Conservation (phyloP, 495 filamentous ascomycete genomes). For the Hypomontagnella submonticulosa region DNA sequence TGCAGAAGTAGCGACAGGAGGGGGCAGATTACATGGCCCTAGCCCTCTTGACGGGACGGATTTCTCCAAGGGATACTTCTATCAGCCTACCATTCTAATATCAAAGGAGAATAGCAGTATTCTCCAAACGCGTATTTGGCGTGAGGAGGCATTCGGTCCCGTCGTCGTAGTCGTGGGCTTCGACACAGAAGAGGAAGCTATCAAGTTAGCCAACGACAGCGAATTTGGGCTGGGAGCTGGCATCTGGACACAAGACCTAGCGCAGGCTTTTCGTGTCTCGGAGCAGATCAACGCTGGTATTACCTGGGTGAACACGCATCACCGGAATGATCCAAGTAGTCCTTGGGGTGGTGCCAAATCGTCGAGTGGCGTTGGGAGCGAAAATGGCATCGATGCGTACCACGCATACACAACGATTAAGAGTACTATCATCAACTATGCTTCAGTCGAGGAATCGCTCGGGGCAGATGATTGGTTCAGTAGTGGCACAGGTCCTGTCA, state of each 20-base stretch:
- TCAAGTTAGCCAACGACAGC: conserved; percentile 61
- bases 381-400: conserved; percentile 68
- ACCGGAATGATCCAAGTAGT: conserved; percentile 69
- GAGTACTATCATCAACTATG: conserved; percentile 70
- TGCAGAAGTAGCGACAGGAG: conserved; percentile 52
- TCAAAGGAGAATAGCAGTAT: conserved; percentile 34
- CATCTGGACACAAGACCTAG: conserved; percentile 68
- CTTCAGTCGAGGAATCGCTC: conserved; percentile 52
- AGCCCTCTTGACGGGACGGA: conserved; percentile 49
- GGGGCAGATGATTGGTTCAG: conserved; percentile 62
- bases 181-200: conserved; percentile 59
- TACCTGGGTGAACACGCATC: conserved; percentile 72
- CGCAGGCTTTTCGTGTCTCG: conserved; percentile 67
- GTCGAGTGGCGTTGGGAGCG: conserved; percentile 66
- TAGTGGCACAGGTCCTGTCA: conserved; percentile 53
- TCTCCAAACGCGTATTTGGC: conserved; percentile 49
- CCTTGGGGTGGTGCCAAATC: conserved; percentile 67
- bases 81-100: conserved; percentile 66
- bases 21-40: conserved; percentile 44
- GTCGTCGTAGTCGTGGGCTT: conserved; percentile 61
- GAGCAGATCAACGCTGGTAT: conserved; percentile 68
- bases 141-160: conserved; percentile 63
- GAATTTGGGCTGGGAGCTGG: conserved; percentile 65
- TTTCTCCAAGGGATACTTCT: conserved; percentile 66
- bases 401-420: conserved; percentile 67